Base-by-base conservation (phyloP, 2,329 filamentous ascomycete species). In the Cercospora nicotianae region DNA sequence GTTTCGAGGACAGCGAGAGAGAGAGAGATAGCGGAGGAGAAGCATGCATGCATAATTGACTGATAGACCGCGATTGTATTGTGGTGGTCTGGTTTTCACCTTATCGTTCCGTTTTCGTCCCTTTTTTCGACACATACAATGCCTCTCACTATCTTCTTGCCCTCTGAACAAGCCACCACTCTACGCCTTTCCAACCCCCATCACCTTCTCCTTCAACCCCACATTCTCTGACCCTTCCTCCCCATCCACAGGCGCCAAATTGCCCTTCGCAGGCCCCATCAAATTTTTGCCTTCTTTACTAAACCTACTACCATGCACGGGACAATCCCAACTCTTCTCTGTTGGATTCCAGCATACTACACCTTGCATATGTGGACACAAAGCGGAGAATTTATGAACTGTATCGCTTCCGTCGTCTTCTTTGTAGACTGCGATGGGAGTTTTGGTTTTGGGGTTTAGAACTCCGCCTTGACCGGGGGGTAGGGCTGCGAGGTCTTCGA, bases 331-430 rank as follows among this genome's bases (percentile, higher is more conserved):
- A 61, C 80, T 83, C 77, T 84, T 85, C 76, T 87, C 84, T 0
- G 78, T 77, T 5, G 76, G 70, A 67, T 88, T 88, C 85, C 86
- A 88, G 74, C 84, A 85, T 0, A 87, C 81, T 0, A 87, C 83
- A 0, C 84, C 86, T 66, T 85, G 81, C 76, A 87, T 69, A 71
- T 88, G 85, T 5, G 86, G 85, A 70, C 86, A 88, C 0, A 88
- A 65, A 0, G 85, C 86, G 55, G 82, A 86, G 74, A 85, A 83
- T 71, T 81, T 82, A 33, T 80, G 80, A 1, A 86, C 79, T 36
- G 10, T 53, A 30, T 84, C 79, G 0, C 85, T 85, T 0, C 82
- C 75, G 5, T 86, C 84, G 28, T 53, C 48, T 67, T 87, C 84
- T 72, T 86, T 87, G 77, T 87, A 88, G 0, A 87, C 82, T 0